A percentile compares a stretch with the other conserved stretches of the same genome.
Conservation (phyloP, 2,329 filamentous ascomycete species). For the Thermomyces lanuginosus region DNA sequence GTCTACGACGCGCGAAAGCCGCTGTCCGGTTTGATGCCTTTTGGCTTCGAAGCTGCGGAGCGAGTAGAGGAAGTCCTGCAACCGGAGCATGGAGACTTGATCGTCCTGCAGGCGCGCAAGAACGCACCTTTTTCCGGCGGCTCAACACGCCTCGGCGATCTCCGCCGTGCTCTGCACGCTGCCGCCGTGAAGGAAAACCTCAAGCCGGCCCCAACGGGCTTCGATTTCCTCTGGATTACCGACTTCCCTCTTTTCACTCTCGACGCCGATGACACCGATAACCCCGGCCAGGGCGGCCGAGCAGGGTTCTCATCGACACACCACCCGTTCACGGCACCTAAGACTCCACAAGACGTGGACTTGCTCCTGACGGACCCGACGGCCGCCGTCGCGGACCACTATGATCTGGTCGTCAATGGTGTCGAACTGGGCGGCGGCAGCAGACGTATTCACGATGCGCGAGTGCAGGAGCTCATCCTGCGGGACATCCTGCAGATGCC, state of each 20-base stretch:
- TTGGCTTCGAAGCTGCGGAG: conserved; percentile 57
- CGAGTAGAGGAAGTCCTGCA: conserved; percentile 37
- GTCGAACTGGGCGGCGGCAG: conserved; percentile 88
- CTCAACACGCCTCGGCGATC: conserved; percentile 54
- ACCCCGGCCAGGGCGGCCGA: conserved; percentile 65
- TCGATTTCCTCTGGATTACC: conserved; percentile 66
- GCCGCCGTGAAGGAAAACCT: conserved; percentile 48
- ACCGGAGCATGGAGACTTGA: conserved; percentile 55
- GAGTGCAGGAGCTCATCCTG: conserved; percentile 73
- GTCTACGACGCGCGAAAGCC: conserved; percentile 59
- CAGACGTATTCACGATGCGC: conserved; percentile 72
- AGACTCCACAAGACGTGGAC: conserved; percentile 54
- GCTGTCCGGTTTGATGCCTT: conserved; percentile 56
- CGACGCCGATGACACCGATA: conserved; percentile 38
- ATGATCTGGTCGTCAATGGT: conserved; percentile 90
- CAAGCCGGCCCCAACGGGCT: conserved; percentile 36
- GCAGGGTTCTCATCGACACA: conserved; percentile 77
- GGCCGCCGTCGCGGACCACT: conserved; percentile 65
- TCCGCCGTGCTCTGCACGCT: conserved; percentile 55
- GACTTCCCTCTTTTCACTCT: conserved; percentile 89
- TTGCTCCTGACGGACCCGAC: conserved; percentile 57
- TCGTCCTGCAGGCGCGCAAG: conserved; percentile 65
- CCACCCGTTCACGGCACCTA: conserved; percentile 88
- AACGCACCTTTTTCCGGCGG: conserved; percentile 51
- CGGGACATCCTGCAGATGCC: conserved; percentile 67